Percentiles rank a stretch among this genome's conserved stretches.
phyloP scores from a whole-genome alignment of 2,329 filamentous ascomycete genomes.

The Bipolaris cookei region DNA sequence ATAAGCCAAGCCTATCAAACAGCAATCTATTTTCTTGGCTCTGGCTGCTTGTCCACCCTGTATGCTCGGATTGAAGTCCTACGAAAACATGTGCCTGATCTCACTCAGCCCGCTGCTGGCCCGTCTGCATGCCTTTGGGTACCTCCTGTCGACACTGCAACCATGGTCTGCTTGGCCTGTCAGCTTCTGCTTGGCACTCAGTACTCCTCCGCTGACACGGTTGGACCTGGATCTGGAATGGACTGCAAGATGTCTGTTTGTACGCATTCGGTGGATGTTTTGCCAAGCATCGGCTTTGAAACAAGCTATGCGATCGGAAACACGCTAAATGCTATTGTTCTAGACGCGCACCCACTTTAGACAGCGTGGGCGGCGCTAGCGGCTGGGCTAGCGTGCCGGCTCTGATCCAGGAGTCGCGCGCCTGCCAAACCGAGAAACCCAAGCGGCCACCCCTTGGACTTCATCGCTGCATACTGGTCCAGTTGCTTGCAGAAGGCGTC shows the following conservation, averaged over 20 bases:
- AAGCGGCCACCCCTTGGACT: neutral
- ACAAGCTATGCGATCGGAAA: conserved; percentile 6
- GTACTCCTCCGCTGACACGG: neutral
- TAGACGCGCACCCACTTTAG: neutral
- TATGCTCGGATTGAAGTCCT: too few relatives aligned
- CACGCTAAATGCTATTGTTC: neutral
- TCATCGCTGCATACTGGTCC: neutral
- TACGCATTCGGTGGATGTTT: neutral
- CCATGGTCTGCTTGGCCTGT: too few relatives aligned
- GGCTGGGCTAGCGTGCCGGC: neutral
- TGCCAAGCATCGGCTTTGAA: conserved; percentile 1
- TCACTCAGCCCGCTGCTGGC: too few relatives aligned
- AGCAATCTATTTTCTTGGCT: too few relatives aligned
- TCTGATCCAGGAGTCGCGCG: neutral
- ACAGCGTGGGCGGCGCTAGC: neutral
- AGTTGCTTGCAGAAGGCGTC: neutral
- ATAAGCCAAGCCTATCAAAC: too few relatives aligned
- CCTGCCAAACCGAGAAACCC: neutral
- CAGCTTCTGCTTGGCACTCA: neutral
- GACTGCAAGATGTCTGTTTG: too few relatives aligned
- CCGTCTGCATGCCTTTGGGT: too few relatives aligned
- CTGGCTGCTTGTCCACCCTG: too few relatives aligned
- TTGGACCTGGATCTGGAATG: too few relatives aligned
- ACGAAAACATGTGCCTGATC: too few relatives aligned
- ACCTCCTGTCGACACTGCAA: too few relatives aligned